These are phyloP conservation scores for Dactylellina parvicollis DNA, from an alignment of 2,329 filamentous ascomycete species.

Conservation along the genomic window DNA sequence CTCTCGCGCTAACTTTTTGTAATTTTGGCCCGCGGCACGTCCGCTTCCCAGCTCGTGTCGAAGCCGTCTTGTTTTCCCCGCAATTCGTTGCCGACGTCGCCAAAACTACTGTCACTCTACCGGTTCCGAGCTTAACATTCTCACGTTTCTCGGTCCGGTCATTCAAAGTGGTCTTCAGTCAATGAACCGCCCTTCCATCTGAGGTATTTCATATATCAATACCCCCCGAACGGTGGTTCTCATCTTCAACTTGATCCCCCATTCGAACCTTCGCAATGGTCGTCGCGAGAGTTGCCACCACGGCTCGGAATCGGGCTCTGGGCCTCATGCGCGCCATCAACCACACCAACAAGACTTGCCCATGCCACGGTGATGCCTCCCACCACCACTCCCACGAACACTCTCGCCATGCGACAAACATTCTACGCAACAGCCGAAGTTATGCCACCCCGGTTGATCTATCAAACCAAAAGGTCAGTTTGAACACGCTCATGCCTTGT, in stretches of 20 bases:
- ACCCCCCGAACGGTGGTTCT: no score
- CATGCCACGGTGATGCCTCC: constrained; percentile 88
- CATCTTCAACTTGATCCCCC: no score
- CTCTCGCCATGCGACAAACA: constrained; percentile 60
- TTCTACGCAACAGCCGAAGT: constrained; percentile 62
- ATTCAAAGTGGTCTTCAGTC: not conserved
- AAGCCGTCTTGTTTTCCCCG: constrained; percentile 21
- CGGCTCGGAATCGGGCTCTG: constrained; percentile 40
- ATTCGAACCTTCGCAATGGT: constrained; percentile 16
- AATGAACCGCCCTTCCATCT: no score
- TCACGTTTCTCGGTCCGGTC: constrained; percentile 32
- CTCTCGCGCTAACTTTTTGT: not conserved
- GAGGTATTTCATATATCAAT: no score
- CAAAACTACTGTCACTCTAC: no score
- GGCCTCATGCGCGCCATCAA: constrained; percentile 50
- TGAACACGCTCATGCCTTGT: not conserved
- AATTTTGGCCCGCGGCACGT: constrained; percentile 30
- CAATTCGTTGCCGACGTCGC: constrained; percentile 52
- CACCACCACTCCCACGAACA: constrained; percentile 71
- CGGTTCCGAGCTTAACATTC: constrained; percentile 27
- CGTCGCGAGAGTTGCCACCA: constrained; percentile 43
- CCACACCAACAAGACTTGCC: constrained; percentile 68
- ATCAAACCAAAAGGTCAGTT: constrained; percentile 71
- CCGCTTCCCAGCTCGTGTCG: not conserved
- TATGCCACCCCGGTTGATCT: constrained; percentile 80